Evolutionary conservation across 2,329 filamentous ascomycete species (phyloP).

Genomic region (Diaporthe sp.): DNA sequence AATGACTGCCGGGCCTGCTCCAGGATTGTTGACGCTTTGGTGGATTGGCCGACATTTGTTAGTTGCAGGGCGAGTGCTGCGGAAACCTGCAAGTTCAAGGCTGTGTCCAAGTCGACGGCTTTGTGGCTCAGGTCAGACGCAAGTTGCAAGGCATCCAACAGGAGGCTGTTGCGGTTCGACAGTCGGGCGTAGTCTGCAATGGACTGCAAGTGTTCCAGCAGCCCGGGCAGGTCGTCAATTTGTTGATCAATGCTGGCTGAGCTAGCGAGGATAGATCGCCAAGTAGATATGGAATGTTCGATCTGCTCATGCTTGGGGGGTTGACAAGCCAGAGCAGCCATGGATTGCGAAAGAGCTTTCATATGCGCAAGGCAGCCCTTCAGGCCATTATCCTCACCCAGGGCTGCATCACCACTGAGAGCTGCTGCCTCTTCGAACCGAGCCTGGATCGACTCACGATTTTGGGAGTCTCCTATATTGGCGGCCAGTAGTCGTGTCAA

Average conservation of each 20-base stretch:
- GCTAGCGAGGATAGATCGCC: constrained; percentile 54
- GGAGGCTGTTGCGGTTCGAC: constrained; percentile 58
- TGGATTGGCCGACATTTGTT: constrained; percentile 61
- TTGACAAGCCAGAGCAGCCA: constrained; percentile 54
- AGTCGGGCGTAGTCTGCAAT: constrained; percentile 63
- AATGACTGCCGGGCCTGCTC: constrained; percentile 45
- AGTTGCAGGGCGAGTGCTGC: constrained; percentile 64
- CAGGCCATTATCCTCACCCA: constrained; percentile 58
- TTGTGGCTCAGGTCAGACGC: constrained; percentile 54
- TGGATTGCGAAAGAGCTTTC: constrained; percentile 55
- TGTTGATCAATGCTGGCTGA: constrained; percentile 54
- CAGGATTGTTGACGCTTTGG: constrained; percentile 58
- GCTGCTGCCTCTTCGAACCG: constrained; percentile 52
- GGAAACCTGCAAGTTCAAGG: constrained; percentile 35
- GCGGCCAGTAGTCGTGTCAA: constrained; percentile 60
- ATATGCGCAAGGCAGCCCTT: constrained; percentile 60
- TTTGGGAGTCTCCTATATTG: constrained; percentile 56
- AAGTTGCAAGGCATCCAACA: constrained; percentile 59
- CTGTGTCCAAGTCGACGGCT: constrained; percentile 25
- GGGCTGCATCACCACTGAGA: constrained; percentile 47
- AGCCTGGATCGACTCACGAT: constrained; percentile 50
- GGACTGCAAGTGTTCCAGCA: constrained; percentile 62
- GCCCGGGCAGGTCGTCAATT: constrained; percentile 60
- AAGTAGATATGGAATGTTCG: constrained; percentile 52
- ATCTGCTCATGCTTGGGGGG: constrained; percentile 48